These are phyloP conservation scores for Scedosporium minutisporum DNA, from an alignment of 2,329 filamentous ascomycete species.

Conservation along the genomic window DNA sequence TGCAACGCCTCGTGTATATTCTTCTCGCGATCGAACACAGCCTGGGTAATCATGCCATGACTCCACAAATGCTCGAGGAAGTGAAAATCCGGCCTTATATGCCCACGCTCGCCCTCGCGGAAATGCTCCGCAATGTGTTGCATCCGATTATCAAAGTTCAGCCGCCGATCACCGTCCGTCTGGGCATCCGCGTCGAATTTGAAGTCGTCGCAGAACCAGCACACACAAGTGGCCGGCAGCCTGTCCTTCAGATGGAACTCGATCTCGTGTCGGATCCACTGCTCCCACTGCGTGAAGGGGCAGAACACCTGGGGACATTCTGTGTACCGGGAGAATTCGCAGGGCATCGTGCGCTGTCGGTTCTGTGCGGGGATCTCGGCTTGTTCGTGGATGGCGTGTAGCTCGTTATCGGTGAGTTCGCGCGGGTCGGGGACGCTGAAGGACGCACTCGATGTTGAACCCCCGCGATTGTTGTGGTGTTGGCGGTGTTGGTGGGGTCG, in stretches of 20 bases:
- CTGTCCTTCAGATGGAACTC: constrained; percentile 22
- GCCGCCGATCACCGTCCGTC: constrained; percentile 5
- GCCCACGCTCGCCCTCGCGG: constrained; percentile 9
- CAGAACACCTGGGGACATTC: constrained; percentile 28
- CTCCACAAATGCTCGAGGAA: constrained; percentile 28
- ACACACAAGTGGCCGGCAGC: constrained; percentile 28
- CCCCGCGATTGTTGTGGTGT: not conserved
- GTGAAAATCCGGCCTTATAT: constrained; percentile 29
- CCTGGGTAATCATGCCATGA: constrained; percentile 17
- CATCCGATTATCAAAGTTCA: constrained; percentile 32
- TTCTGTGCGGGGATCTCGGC: constrained; percentile 2
- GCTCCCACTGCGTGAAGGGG: constrained; percentile 21
- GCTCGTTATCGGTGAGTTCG: constrained; percentile 1
- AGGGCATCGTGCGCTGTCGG: constrained; percentile 22
- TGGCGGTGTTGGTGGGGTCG: not conserved
- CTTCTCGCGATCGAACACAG: constrained; percentile 14
- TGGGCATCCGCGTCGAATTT: constrained; percentile 18
- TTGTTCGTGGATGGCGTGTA: not conserved
- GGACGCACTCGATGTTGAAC: not conserved
- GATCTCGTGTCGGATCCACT: constrained; percentile 38
- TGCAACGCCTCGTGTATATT: constrained; percentile 12
- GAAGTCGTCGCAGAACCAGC: constrained; percentile 39
- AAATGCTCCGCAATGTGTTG: constrained; percentile 39
- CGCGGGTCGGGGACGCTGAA: not conserved
- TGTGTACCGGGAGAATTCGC: constrained; percentile 29